Evolutionary conservation across 1,284 basidiomycete genomes (phyloP).

Genomic region (Polyporus tsugae): DNA sequence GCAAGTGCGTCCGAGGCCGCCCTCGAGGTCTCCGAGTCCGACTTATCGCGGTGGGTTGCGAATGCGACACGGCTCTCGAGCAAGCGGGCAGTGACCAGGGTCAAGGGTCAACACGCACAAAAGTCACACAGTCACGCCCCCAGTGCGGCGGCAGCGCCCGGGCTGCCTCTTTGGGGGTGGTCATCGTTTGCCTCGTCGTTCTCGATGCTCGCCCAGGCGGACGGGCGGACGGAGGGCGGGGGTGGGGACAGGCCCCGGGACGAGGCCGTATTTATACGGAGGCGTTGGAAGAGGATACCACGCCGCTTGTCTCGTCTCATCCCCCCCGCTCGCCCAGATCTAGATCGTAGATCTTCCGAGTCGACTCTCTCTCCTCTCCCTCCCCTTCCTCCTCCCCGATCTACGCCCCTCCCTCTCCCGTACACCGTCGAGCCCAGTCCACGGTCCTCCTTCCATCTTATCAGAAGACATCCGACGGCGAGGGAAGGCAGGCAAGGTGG

Average conservation of each 20-base stretch:
- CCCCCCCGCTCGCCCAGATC: slow-evolving; percentile 25
- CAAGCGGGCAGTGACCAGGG: slow-evolving; percentile 14
- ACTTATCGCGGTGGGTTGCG: slow-evolving; percentile 17
- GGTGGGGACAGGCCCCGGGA: slow-evolving; percentile 1
- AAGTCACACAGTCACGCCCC: slow-evolving; percentile 27
- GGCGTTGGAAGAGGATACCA: slow-evolving; percentile 22
- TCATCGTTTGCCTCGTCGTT: slow-evolving; percentile 15
- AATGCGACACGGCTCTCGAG: slow-evolving; percentile 2
- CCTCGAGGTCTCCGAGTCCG: slow-evolving; percentile 4
- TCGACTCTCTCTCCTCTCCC: slow-evolving; percentile 7
- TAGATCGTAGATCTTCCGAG: slow-evolving; percentile 28
- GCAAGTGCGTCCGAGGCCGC: slow-evolving; percentile 15
- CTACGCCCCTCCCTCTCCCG: neutral
- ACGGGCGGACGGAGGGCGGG: slow-evolving; percentile 13
- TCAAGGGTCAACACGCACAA: slow-evolving; percentile 19
- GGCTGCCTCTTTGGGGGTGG: slow-evolving; percentile 13
- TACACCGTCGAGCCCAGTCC: neutral
- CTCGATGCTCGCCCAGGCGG: slow-evolving; percentile 3
- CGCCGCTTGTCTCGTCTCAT: slow-evolving; percentile 24
- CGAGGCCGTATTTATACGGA: slow-evolving; percentile 20
- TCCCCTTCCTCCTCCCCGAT: slow-evolving; percentile 3
- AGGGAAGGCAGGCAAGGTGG: neutral
- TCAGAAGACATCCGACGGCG: no score
- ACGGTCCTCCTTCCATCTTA: neutral
- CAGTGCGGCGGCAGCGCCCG: slow-evolving; percentile 11